Conservation (phyloP, 805 yeast species). For the Hanseniaspora hatyaiensis region DNA sequence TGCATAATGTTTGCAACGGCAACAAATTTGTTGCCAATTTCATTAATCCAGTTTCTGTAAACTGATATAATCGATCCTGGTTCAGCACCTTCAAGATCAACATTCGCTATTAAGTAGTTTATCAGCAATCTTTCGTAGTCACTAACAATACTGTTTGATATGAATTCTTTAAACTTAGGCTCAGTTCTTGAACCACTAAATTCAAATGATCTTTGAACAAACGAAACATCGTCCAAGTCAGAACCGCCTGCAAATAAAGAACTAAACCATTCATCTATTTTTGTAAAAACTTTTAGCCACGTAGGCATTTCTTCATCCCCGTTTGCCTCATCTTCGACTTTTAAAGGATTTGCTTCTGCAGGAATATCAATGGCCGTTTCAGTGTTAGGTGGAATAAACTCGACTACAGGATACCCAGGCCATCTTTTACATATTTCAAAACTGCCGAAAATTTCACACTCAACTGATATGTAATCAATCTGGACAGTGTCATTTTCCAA, state of each 20-base stretch:
- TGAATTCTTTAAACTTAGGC: conserved; percentile 3
- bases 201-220: conserved; percentile 8
- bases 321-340: background rate
- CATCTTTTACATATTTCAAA: conserved; percentile 24
- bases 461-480: conserved; percentile 26
- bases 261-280: conserved; percentile 6
- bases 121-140: conserved; percentile 14
- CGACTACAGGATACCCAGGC: conserved; percentile 55
- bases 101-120: conserved; percentile 3
- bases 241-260: background rate
- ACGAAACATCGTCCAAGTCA: conserved; percentile 10
- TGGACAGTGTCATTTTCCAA: conserved; percentile 4
- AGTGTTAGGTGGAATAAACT: conserved; percentile 38
- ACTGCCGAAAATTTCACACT: conserved; percentile 28
- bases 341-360: background rate
- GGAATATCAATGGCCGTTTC: background rate
- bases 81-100: background rate
- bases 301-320: conserved; percentile 4
- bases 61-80: background rate
- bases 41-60: conserved; percentile 6
- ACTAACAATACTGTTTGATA: background rate
- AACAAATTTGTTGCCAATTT: conserved; percentile 3
- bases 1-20: background rate
- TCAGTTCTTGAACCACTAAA: conserved; percentile 11
- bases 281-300: conserved; percentile 11